Evolutionary conservation across 768 basidiomycete genomes (phyloP).

Genomic region (Termitomyces eurrhizus): DNA sequence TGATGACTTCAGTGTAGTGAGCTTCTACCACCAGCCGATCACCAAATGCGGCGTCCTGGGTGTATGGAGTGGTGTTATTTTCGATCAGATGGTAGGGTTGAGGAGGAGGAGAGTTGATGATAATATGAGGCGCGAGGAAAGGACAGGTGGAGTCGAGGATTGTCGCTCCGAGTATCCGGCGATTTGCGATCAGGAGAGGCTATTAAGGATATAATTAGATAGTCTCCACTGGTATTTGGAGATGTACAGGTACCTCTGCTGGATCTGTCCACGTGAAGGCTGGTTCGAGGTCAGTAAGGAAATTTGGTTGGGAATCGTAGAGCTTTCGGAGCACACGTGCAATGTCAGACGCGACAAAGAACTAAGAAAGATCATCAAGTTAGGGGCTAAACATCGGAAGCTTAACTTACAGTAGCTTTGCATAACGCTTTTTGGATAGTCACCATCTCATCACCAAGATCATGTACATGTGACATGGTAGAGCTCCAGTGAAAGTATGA

Average conservation of each 20-base stretch:
- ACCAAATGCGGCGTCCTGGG: constrained; percentile 33
- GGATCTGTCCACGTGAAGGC: constrained; percentile 49
- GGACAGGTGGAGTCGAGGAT: constrained; percentile 43
- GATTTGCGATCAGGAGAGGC: constrained; percentile 26
- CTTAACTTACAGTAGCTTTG: constrained; percentile 35
- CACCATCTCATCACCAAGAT: constrained; percentile 28
- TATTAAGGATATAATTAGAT: constrained; percentile 1
- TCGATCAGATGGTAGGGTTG: constrained; percentile 35
- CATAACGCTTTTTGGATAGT: constrained; percentile 33
- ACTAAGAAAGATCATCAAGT: constrained; percentile 24
- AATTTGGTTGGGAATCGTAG: constrained; percentile 29
- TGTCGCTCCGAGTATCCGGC: constrained; percentile 24
- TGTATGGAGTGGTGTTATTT: constrained; percentile 30
- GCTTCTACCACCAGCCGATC: constrained; percentile 29
- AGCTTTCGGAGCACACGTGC: constrained; percentile 35
- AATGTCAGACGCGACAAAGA: constrained; percentile 32
- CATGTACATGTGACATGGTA: constrained; percentile 20
- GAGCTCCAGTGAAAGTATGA: constrained; percentile 4
- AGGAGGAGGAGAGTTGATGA: constrained; percentile 35
- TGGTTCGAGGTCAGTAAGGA: constrained; percentile 30
- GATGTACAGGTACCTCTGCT: constrained; percentile 36
- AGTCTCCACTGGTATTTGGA: background rate
- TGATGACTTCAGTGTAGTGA: constrained; percentile 22
- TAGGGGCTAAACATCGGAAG: constrained; percentile 3
- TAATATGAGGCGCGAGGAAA: constrained; percentile 40